Evolutionary conservation across 352 stramenopile species (phyloP).

Genomic region (Hyaloperonospora arabidopsidis): DNA sequence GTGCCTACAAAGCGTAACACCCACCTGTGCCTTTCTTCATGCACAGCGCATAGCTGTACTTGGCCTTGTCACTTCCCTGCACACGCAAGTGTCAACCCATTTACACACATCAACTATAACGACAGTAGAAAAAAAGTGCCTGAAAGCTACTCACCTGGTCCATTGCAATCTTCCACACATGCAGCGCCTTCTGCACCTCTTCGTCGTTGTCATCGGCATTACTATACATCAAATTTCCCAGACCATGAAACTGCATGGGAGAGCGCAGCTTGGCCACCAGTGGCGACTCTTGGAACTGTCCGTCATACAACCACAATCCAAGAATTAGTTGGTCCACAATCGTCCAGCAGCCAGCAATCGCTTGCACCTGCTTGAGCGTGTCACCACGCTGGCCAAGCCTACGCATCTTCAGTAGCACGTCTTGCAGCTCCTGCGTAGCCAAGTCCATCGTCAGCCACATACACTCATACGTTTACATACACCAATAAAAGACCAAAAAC

Average conservation of each 20-base stretch:
- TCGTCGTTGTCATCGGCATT: constrained; percentile 51
- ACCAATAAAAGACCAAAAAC: not conserved
- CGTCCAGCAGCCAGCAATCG: not conserved
- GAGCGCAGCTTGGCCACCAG: constrained; percentile 46
- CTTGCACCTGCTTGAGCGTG: constrained; percentile 49
- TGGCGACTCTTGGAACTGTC: constrained; percentile 58
- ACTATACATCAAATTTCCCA: constrained; percentile 82
- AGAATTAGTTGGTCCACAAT: not conserved
- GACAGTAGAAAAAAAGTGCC: not conserved
- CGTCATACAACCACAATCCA: not conserved
- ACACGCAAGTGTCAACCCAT: too few species aligned
- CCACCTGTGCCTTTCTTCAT: constrained; percentile 72
- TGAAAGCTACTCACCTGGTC: constrained; percentile 36
- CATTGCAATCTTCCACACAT: constrained; percentile 77
- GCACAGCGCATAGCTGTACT: constrained; percentile 80
- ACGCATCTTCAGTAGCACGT: constrained; percentile 47
- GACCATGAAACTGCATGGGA: constrained; percentile 55
- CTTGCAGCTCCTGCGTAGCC: constrained; percentile 42
- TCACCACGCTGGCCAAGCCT: constrained; percentile 38
- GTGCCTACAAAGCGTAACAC: constrained; percentile 1
- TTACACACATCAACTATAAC: not conserved
- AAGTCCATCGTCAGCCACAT: not conserved
- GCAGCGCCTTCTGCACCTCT: constrained; percentile 66
- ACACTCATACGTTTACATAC: not conserved
- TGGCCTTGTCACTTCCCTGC: constrained; percentile 68